Conservation (phyloP, 75 land plant species). For the Adiantum capillusveneris region DNA sequence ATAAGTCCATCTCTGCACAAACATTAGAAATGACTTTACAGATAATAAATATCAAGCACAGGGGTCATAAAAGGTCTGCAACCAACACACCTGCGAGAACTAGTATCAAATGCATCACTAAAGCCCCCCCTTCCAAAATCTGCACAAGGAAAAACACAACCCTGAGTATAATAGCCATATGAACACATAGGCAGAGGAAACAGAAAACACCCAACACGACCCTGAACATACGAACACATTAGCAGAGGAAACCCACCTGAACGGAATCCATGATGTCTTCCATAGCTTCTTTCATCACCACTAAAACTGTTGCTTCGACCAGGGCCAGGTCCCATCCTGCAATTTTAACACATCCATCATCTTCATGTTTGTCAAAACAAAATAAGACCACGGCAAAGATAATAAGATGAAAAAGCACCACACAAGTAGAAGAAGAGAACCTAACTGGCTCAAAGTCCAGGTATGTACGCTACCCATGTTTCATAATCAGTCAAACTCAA, state of each 20-base stretch:
- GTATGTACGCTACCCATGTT: not conserved
- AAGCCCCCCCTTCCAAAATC: constrained; percentile 1
- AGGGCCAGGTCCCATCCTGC: constrained; percentile 33
- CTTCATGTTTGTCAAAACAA: constrained; percentile 32
- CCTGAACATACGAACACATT: not conserved
- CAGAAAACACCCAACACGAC: not conserved
- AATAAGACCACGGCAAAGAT: constrained; percentile 1
- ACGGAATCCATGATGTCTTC: constrained; percentile 41
- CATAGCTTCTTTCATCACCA: constrained; percentile 54
- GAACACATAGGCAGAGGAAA: not conserved
- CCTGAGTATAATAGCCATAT: not conserved
- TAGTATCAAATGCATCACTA: not conserved
- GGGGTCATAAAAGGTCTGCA: too few relatives aligned
- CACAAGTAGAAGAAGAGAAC: not conserved
- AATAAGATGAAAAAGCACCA: not conserved
- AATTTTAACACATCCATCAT: constrained; percentile 48
- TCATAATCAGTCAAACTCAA: not conserved
- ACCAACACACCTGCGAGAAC: constrained; percentile 14
- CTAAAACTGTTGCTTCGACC: constrained; percentile 39
- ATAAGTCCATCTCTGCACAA: constrained; percentile 87
- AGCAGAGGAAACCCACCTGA: not conserved
- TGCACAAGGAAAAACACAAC: not conserved
- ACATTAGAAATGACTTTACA: not conserved
- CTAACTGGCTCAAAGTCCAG: not conserved
- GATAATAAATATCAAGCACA: not conserved